Conservation (phyloP, 1,139 yeast genomes). For the Nakaseomyces kungkrabaensis region DNA sequence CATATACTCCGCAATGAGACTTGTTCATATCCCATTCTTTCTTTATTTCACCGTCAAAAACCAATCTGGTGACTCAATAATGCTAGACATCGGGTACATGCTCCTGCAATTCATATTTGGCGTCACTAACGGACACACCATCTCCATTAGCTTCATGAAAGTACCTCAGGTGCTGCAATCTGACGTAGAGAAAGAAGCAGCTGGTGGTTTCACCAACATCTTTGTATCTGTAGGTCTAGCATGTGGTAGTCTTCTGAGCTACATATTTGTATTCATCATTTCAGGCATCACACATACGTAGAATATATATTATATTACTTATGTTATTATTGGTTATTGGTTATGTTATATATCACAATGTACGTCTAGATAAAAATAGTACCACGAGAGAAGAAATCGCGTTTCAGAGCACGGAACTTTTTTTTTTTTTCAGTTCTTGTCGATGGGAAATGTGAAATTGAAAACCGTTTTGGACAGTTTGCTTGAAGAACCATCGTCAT, state of each 20-base stretch:
- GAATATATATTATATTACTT: background rate
- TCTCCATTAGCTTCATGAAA: conserved; percentile 73
- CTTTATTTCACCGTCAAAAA: conserved; percentile 46
- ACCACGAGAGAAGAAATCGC: no score
- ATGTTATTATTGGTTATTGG: background rate
- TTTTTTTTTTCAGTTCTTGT: background rate
- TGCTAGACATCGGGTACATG: conserved; percentile 61
- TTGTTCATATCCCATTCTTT: conserved; percentile 52
- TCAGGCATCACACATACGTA: background rate
- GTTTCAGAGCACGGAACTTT: no score
- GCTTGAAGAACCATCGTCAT: no score
- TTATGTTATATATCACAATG: background rate
- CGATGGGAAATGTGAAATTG: no score
- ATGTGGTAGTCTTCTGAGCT: conserved; percentile 66
- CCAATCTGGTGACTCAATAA: conserved; percentile 28
- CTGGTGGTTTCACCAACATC: conserved; percentile 84
- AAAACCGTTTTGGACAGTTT: no score
- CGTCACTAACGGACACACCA: conserved; percentile 73
- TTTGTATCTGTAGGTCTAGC: conserved; percentile 69
- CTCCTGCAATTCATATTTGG: conserved; percentile 71
- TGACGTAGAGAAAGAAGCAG: conserved; percentile 73
- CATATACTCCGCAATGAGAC: conserved; percentile 43
- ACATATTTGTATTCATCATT: conserved; percentile 41
- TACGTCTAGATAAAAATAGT: no score
- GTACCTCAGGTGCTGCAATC: conserved; percentile 51